These are phyloP conservation scores for Boletus sensibilis DNA, from an alignment of 768 basidiomycete species.

Conservation along the genomic window DNA sequence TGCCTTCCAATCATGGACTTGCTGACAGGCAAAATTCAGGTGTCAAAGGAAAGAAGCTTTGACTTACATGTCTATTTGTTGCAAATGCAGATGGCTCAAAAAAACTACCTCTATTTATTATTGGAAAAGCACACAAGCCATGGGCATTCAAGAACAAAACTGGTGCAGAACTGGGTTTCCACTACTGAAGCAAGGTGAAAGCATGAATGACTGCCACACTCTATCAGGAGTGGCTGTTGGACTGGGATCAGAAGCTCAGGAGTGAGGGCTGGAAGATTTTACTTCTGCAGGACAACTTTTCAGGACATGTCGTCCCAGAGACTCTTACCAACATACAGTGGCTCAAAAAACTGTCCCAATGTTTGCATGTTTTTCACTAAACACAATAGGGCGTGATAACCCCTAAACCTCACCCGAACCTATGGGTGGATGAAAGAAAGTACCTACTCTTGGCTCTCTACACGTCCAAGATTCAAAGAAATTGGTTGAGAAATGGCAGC, in stretches of 20 bases:
- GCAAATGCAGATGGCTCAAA: conserved; percentile 35
- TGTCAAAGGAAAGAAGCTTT: conserved; percentile 1
- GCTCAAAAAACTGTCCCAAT: too few species aligned
- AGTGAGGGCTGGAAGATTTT: background rate
- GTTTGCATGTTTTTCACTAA: too few species aligned
- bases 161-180: background rate
- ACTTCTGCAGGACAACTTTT: conserved; percentile 6
- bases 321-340: too few species aligned
- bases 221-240: conserved; percentile 7
- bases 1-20: conserved; percentile 2
- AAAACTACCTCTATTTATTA: conserved; percentile 30
- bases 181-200: background rate
- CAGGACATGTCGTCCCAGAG: conserved; percentile 25
- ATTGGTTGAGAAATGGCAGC: too few species aligned
- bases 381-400: too few species aligned
- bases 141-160: conserved; percentile 1
- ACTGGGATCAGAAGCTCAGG: background rate
- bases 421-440: too few species aligned
- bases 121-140: conserved; percentile 30
- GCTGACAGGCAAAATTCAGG: background rate
- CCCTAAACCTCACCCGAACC: too few species aligned
- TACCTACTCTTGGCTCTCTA: too few species aligned
- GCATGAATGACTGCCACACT: conserved; percentile 1
- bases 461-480: too few species aligned
- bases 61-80: conserved; percentile 4